Evolutionary conservation across 2,329 filamentous ascomycete species (phyloP).

Genomic region (Ophiocordyceps sinensis): DNA sequence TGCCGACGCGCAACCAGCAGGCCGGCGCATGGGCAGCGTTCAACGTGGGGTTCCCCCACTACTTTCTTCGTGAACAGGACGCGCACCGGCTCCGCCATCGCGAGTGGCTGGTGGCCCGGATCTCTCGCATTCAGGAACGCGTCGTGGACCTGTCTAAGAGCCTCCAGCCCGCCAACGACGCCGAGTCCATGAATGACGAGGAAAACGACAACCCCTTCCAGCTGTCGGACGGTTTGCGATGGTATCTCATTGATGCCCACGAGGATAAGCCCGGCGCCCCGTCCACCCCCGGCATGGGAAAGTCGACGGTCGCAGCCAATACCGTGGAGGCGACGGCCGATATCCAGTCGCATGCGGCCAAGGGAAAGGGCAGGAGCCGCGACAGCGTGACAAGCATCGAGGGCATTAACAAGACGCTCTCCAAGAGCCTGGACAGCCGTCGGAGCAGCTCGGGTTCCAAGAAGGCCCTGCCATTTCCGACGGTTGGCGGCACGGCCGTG

Average conservation of each 20-base stretch:
- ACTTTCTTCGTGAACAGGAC: constrained; percentile 89
- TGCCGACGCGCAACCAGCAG: constrained; percentile 87
- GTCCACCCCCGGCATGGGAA: constrained; percentile 80
- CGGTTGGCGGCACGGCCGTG: constrained; percentile 23
- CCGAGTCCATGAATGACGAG: constrained; percentile 39
- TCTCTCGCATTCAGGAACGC: constrained; percentile 79
- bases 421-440: constrained; percentile 80
- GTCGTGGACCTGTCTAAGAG: constrained; percentile 85
- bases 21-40: constrained; percentile 96
- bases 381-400: constrained; percentile 45
- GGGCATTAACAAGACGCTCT: constrained; percentile 62
- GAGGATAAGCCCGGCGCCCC: constrained; percentile 90
- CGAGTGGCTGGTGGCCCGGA: constrained; percentile 94
- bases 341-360: constrained; percentile 36
- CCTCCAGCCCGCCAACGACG: constrained; percentile 36
- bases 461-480: constrained; percentile 49
- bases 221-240: constrained; percentile 82
- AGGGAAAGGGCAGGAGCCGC: constrained; percentile 28
- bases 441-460: constrained; percentile 78
- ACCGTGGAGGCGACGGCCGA: constrained; percentile 77
- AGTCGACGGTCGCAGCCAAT: constrained; percentile 79
- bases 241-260: constrained; percentile 87
- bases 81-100: constrained; percentile 67
- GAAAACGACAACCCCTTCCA: constrained; percentile 97
- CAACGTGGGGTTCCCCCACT: constrained; percentile 94